Conservation (phyloP, 1,284 basidiomycete species). For the Melampsora larici-populina region DNA sequence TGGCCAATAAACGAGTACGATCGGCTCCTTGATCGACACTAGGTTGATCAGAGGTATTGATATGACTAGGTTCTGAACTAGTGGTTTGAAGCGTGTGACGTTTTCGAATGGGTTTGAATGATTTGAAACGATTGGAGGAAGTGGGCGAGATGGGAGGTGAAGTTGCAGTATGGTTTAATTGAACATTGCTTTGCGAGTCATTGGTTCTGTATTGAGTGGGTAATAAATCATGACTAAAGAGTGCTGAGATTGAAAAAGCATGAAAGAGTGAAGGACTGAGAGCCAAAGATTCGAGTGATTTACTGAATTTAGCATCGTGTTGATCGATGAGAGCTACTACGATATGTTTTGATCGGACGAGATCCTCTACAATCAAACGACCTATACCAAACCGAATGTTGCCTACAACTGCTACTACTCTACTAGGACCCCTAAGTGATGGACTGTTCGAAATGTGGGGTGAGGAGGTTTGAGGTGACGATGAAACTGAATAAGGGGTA, state of each 20-base stretch:
- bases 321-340: conserved; percentile 30
- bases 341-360: conserved; percentile 26
- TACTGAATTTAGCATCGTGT: conserved; percentile 18
- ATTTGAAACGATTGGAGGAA: no score
- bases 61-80: no score
- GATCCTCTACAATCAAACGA: conserved; percentile 27
- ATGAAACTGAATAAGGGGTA: background rate
- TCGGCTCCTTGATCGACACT: background rate
- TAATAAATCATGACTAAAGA: background rate
- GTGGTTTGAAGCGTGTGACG: no score
- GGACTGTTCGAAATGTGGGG: conserved; percentile 47
- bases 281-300: conserved; percentile 14
- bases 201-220: conserved; percentile 40
- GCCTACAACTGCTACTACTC: conserved; percentile 40
- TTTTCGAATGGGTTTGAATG: no score
- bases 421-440: conserved; percentile 48
- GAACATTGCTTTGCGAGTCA: conserved; percentile 32
- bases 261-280: conserved; percentile 26
- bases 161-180: no score
- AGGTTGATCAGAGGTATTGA: background rate
- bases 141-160: no score
- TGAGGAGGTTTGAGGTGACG: conserved; percentile 15
- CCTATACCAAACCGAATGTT: conserved; percentile 18
- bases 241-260: conserved; percentile 10
- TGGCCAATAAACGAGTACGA: conserved; percentile 1